These are phyloP conservation scores for Trichophyton verrucosum DNA, from an alignment of 2,329 filamentous ascomycete genomes.

Conservation along the genomic window DNA sequence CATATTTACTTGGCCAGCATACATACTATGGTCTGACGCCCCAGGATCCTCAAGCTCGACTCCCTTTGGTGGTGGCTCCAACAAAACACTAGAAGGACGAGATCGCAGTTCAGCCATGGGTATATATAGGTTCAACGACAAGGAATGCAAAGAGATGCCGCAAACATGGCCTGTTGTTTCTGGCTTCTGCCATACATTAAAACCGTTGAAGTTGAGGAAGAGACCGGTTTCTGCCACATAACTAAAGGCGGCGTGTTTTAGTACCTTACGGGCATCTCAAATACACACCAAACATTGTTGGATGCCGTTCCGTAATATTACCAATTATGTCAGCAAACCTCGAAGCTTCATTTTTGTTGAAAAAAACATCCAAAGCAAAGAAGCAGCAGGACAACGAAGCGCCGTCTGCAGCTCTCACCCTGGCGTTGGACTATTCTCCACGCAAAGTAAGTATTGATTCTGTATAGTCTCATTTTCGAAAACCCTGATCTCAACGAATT, in stretches of 20 bases:
- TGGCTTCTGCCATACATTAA: neutral
- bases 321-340: neutral
- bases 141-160: neutral
- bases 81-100: conserved; percentile 29
- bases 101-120: conserved; percentile 13
- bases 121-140: neutral
- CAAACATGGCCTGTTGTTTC: neutral
- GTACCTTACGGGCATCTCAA: neutral
- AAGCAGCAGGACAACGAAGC: neutral
- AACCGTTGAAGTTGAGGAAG: neutral
- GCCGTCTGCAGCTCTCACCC: neutral
- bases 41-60: conserved; percentile 45
- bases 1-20: neutral
- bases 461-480: neutral
- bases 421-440: neutral
- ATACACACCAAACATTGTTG: neutral
- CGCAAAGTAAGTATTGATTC: neutral
- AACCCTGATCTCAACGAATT: neutral
- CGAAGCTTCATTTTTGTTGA: neutral
- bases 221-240: neutral
- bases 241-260: neutral
- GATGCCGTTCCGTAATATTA: neutral
- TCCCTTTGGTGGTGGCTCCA: conserved; percentile 44
- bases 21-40: conserved; percentile 43
- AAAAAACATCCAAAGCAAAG: neutral